Conservation (phyloP, 352 stramenopile genomes). For the Pythium dissotocum region DNA sequence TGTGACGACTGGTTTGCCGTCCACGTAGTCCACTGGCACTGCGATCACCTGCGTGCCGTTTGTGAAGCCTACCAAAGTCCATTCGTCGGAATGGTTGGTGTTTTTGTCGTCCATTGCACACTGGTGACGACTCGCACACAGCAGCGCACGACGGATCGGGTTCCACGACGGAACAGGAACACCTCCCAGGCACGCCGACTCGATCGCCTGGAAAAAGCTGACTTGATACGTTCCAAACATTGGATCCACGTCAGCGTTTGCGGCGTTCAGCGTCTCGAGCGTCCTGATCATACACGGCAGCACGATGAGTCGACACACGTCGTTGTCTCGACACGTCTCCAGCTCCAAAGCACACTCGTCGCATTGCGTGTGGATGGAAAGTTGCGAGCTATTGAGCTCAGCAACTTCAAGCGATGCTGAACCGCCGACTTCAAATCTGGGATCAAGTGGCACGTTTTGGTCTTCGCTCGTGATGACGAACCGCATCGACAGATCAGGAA, state of each 20-base stretch:
- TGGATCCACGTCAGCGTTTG: background rate
- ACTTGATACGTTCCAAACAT: slow-evolving; percentile 16
- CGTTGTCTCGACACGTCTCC: slow-evolving; percentile 7
- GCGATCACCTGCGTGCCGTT: slow-evolving; percentile 15
- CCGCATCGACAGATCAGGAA: slow-evolving; percentile 7
- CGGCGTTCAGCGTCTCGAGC: background rate
- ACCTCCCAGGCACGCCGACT: slow-evolving; percentile 10
- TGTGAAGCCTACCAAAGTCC: slow-evolving; percentile 9
- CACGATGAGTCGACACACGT: slow-evolving; percentile 5
- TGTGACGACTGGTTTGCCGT: background rate
- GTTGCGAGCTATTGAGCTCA: slow-evolving; percentile 4
- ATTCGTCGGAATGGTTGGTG: background rate
- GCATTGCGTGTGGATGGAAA: slow-evolving; percentile 3
- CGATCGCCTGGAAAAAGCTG: slow-evolving; percentile 7
- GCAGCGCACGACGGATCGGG: slow-evolving; percentile 15
- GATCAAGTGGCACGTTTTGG: background rate
- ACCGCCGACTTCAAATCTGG: background rate
- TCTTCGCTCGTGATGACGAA: slow-evolving; percentile 7
- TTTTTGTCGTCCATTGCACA: slow-evolving; percentile 5
- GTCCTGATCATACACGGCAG: slow-evolving; percentile 15
- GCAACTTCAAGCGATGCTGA: slow-evolving; percentile 11
- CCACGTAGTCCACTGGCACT: background rate
- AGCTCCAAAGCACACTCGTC: slow-evolving; percentile 14
- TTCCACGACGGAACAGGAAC: slow-evolving; percentile 9
- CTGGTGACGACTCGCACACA: slow-evolving; percentile 6